Conservation (phyloP, 2,329 filamentous ascomycete genomes). For the Nigrospora osmanthi region DNA sequence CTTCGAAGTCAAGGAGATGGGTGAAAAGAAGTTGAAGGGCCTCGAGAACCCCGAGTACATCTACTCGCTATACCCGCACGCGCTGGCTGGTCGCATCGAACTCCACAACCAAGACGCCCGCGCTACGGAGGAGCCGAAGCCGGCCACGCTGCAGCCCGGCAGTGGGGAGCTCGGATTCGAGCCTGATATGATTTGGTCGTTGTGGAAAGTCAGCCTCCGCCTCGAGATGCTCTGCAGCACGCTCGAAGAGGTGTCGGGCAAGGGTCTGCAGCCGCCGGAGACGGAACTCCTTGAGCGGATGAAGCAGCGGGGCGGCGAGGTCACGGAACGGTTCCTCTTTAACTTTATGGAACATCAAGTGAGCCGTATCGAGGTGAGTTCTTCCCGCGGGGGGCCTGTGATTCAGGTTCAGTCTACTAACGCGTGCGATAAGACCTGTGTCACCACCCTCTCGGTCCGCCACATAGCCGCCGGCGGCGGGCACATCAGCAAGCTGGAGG, state of each 20-base stretch:
- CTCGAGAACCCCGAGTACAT: conserved; percentile 95
- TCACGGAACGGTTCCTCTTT: conserved; percentile 80
- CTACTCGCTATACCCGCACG: conserved; percentile 90
- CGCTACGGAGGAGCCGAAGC: conserved; percentile 35
- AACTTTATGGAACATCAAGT: conserved; percentile 94
- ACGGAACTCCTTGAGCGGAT: conserved; percentile 70
- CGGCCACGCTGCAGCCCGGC: conserved; percentile 53
- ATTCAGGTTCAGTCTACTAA: conserved; percentile 12
- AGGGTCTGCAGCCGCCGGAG: conserved; percentile 68
- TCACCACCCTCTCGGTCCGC: conserved; percentile 70
- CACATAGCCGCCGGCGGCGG: conserved; percentile 68
- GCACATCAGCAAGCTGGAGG: conserved; percentile 53
- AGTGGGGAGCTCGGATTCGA: conserved; percentile 64
- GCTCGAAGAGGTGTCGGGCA: conserved; percentile 62
- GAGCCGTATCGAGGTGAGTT: conserved; percentile 82
- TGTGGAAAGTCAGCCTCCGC: conserved; percentile 84
- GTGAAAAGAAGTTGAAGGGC: conserved; percentile 90
- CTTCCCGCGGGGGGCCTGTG: neutral
- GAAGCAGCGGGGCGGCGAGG: conserved; percentile 64
- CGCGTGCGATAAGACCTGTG: conserved; percentile 56
- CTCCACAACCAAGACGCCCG: conserved; percentile 47
- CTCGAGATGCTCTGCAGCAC: conserved; percentile 90
- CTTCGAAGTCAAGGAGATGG: conserved; percentile 94
- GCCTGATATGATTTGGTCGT: conserved; percentile 75
- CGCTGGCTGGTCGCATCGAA: conserved; percentile 71